Evolutionary conservation across 306 rosid genomes (phyloP).

Genomic region (Lupinus albus): DNA sequence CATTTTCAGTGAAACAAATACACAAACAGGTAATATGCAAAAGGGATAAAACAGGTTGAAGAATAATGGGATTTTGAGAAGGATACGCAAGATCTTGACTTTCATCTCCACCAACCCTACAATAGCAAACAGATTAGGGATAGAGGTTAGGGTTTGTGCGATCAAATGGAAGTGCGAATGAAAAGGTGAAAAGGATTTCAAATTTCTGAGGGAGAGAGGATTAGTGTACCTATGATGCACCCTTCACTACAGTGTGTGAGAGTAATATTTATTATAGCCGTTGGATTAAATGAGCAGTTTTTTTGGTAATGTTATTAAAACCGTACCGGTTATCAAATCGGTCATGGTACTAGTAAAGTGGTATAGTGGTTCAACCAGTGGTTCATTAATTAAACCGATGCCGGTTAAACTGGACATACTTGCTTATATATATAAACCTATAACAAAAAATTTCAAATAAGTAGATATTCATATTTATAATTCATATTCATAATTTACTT

Average conservation of each 20-base stretch:
- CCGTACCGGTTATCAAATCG: no score
- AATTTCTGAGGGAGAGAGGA: background rate
- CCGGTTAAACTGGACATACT: no score
- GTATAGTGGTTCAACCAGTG: no score
- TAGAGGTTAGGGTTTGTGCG: background rate
- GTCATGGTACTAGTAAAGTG: no score
- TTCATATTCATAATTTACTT: no score
- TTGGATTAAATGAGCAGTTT: background rate
- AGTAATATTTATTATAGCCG: background rate
- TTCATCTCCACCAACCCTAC: constrained; percentile 45
- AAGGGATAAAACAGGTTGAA: background rate
- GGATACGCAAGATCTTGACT: constrained; percentile 70
- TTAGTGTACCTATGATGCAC: background rate
- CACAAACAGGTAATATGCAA: constrained; percentile 1
- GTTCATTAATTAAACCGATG: no score
- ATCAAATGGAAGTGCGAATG: background rate
- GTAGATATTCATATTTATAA: no score
- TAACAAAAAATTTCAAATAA: no score
- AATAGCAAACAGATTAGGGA: background rate
- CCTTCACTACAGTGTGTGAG: background rate
- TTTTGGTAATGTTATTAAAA: no score
- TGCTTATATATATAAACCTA: no score
- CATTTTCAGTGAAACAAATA: background rate
- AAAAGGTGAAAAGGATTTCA: background rate
- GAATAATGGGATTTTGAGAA: constrained; percentile 8